These are phyloP conservation scores for Heterotrichella gracilis DNA, from an alignment of 352 stramenopile genomes.

Conservation along the genomic window DNA sequence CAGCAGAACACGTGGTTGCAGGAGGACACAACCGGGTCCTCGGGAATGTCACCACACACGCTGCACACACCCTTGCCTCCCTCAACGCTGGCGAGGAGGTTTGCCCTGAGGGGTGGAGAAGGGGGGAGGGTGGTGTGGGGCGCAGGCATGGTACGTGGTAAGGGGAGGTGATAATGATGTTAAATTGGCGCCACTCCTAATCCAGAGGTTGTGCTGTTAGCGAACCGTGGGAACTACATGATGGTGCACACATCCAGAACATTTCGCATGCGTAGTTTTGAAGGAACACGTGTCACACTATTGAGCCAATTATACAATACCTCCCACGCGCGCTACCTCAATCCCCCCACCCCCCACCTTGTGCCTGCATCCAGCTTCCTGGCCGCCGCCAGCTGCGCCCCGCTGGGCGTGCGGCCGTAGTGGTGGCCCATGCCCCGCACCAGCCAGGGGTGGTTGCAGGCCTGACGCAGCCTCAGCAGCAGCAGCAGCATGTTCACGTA, in stretches of 20 bases:
- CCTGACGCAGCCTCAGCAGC: constrained; percentile 41
- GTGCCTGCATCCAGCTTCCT: neutral
- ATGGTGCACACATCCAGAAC: neutral
- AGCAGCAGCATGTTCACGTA: constrained; percentile 52
- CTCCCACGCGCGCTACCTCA: neutral
- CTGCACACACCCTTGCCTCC: constrained; percentile 39
- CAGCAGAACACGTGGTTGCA: constrained; percentile 45
- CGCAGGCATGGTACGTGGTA: neutral
- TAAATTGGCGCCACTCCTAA: neutral
- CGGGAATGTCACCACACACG: constrained; percentile 37
- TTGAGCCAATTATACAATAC: too few relatives aligned
- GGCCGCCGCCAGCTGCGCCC: constrained; percentile 22
- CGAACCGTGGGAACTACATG: neutral
- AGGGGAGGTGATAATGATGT: too few relatives aligned
- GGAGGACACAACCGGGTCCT: constrained; percentile 33
- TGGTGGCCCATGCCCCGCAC: too few relatives aligned
- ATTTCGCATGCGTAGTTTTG: neutral
- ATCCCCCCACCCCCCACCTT: constrained; percentile 23
- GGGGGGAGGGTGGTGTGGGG: neutral
- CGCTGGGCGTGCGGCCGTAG: constrained; percentile 26
- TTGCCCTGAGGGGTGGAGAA: neutral
- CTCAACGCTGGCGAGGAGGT: constrained; percentile 24
- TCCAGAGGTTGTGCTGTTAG: neutral
- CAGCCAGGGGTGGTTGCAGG: constrained; percentile 47
- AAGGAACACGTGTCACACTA: neutral